phyloP scores from a whole-genome alignment of 2,329 filamentous ascomycete genomes.

The Rutstroemia sp. region DNA sequence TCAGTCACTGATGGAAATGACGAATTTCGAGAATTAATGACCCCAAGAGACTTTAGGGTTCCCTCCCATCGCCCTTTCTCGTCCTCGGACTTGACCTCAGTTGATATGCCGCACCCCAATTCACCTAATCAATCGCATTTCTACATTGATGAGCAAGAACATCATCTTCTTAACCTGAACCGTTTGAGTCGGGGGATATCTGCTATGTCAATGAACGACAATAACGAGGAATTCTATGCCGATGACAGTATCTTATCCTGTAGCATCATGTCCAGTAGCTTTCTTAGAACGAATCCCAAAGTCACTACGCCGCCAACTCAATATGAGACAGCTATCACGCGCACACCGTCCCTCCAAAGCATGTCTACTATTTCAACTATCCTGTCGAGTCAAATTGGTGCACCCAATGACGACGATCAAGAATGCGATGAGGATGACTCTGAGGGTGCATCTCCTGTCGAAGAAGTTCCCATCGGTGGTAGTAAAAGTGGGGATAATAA shows the following conservation, averaged over 20 bases:
- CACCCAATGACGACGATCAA: neutral
- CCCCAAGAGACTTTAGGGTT: neutral
- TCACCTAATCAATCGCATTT: conserved; percentile 1
- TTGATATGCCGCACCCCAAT: conserved; percentile 1
- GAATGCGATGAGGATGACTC: neutral
- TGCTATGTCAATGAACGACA: neutral
- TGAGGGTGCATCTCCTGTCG: too few relatives aligned
- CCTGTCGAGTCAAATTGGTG: neutral
- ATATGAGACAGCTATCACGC: neutral
- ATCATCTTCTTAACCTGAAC: neutral
- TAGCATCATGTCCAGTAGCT: neutral
- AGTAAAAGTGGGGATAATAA: neutral
- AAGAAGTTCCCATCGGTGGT: too few relatives aligned
- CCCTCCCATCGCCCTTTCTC: conserved; percentile 13
- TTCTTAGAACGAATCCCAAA: neutral
- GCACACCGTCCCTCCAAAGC: neutral
- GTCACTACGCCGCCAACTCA: neutral
- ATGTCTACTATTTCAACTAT: neutral
- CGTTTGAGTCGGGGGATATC: neutral
- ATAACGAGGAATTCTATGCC: neutral
- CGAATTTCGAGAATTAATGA: conserved; percentile 1
- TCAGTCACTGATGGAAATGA: neutral
- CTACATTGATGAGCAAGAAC: neutral
- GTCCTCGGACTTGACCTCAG: conserved; percentile 12
- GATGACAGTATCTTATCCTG: neutral